These are phyloP conservation scores for Mortierella sp. DNA, from an alignment of 371 early-diverging fungal genomes.

Conservation along the genomic window DNA sequence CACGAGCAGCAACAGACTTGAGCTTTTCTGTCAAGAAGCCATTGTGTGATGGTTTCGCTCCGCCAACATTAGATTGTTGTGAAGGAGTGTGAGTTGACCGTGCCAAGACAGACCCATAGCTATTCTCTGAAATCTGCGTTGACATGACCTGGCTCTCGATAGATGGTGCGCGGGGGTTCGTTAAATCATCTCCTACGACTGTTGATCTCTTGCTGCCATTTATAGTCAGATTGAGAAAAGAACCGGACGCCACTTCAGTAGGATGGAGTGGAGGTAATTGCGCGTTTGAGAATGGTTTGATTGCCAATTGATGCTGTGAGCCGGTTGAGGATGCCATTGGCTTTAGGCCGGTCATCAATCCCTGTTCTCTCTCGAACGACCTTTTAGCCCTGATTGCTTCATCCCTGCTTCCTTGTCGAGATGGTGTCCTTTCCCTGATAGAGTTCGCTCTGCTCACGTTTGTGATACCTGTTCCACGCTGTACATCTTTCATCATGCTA, in stretches of 20 bases:
- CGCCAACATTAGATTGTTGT: neutral
- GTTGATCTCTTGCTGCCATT: neutral
- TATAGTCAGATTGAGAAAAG: neutral
- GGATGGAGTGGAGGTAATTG: slow-evolving; percentile 25
- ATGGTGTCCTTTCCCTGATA: neutral
- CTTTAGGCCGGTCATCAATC: slow-evolving; percentile 8
- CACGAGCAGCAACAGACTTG: slow-evolving; percentile 1
- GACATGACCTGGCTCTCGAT: slow-evolving; percentile 48
- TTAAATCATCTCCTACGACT: neutral
- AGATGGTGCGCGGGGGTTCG: neutral
- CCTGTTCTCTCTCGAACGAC: slow-evolving; percentile 1
- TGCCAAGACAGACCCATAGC: neutral
- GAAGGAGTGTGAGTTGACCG: slow-evolving; percentile 4
- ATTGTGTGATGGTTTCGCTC: neutral
- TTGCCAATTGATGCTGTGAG: neutral
- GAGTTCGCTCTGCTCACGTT: neutral
- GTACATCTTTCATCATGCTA: slow-evolving; percentile 4
- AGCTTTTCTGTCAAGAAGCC: slow-evolving; percentile 9
- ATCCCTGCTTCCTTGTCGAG: slow-evolving; percentile 17
- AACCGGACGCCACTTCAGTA: neutral
- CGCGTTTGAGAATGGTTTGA: neutral
- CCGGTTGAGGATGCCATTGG: neutral
- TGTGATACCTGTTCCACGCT: slow-evolving; percentile 13
- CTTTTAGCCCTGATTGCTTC: neutral
- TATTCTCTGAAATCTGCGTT: slow-evolving; percentile 41